phyloP scores from a whole-genome alignment of 2,329 filamentous ascomycete species.

The Neofusicoccum kwambonambiense region DNA sequence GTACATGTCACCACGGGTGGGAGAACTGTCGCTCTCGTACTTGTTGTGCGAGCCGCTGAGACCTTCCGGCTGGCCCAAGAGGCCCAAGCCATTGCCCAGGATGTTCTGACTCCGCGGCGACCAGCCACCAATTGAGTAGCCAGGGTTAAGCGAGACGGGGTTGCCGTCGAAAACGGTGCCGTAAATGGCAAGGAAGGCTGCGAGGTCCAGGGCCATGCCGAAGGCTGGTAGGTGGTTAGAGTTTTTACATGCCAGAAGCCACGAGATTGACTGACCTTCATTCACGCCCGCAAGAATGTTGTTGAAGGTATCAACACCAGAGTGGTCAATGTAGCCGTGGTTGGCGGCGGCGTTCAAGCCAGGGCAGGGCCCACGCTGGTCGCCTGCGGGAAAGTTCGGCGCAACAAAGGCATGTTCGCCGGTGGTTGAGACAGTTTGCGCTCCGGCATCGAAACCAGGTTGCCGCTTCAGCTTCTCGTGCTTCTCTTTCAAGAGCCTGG shows the following conservation, averaged over 20 bases:
- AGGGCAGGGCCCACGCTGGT: slow-evolving; percentile 32
- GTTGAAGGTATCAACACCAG: slow-evolving; percentile 1
- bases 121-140: slow-evolving; percentile 29
- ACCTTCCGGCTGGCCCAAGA: slow-evolving; percentile 49
- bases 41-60: slow-evolving; percentile 54
- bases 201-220: slow-evolving; percentile 28
- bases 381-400: slow-evolving; percentile 17
- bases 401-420: slow-evolving; percentile 7
- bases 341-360: slow-evolving; percentile 36
- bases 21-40: slow-evolving; percentile 55
- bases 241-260: background rate
- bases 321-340: slow-evolving; percentile 31
- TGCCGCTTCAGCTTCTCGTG: background rate
- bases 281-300: background rate
- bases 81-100: slow-evolving; percentile 38
- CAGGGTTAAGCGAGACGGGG: slow-evolving; percentile 48
- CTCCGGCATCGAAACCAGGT: background rate
- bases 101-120: slow-evolving; percentile 35
- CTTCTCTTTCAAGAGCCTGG: background rate
- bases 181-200: slow-evolving; percentile 34
- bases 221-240: slow-evolving; percentile 14
- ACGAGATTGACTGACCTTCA: slow-evolving; percentile 5
- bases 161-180: slow-evolving; percentile 39
- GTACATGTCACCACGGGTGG: slow-evolving; percentile 55
- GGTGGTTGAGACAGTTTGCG: background rate